A percentile compares a stretch with the other conserved stretches of the same genome.
phyloP scores from a whole-genome alignment of 441 rosid genomes.

The Gossypium schwendimanii region DNA sequence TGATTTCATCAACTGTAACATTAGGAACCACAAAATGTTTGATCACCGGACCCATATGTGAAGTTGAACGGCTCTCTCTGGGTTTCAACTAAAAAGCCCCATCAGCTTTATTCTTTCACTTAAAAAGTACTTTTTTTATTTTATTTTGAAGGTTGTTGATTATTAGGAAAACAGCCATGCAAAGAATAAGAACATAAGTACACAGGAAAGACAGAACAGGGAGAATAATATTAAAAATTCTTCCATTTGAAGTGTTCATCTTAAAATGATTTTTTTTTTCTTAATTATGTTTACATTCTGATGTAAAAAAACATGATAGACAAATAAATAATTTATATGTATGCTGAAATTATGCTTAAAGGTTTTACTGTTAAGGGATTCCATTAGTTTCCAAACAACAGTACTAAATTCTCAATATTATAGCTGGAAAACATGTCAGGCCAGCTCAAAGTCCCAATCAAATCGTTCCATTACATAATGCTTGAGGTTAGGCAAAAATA shows the following conservation, averaged over 20 bases:
- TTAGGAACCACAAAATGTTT: constrained; percentile 19
- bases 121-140: neutral
- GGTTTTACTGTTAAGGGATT: neutral
- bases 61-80: neutral
- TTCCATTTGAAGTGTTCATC: too few relatives aligned
- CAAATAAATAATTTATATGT: too few relatives aligned
- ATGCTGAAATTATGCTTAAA: neutral
- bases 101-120: constrained; percentile 1
- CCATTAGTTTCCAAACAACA: neutral
- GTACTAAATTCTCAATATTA: too few relatives aligned
- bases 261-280: neutral
- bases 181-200: neutral
- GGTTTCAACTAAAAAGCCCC: constrained; percentile 5
- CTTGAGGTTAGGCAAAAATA: neutral
- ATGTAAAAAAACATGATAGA: neutral
- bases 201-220: neutral
- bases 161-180: constrained; percentile 6
- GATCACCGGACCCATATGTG: constrained; percentile 40
- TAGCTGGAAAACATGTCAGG: neutral
- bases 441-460: constrained; percentile 2
- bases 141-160: constrained; percentile 1
- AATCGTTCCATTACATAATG: neutral
- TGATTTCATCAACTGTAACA: neutral
- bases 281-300: neutral
- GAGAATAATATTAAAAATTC: too few relatives aligned